These are phyloP conservation scores for Pezicula carpinea DNA, from an alignment of 2,329 filamentous ascomycete genomes.

Conservation along the genomic window DNA sequence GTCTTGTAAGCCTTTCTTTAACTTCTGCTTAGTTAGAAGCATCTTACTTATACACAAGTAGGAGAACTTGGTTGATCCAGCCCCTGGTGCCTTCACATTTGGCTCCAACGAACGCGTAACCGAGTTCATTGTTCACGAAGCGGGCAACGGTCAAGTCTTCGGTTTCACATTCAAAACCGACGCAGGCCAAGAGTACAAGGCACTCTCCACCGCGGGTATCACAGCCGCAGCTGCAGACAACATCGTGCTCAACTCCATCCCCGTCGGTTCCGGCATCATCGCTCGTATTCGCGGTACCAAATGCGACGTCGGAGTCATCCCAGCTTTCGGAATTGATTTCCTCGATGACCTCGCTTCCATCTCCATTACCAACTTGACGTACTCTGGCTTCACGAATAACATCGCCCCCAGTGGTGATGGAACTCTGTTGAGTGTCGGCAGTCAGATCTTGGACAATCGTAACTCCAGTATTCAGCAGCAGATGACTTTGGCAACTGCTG, in stretches of 20 bases:
- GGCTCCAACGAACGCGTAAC: neutral
- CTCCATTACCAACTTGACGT: neutral
- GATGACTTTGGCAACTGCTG: neutral
- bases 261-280: neutral
- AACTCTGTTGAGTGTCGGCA: neutral
- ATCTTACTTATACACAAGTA: neutral
- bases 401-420: neutral
- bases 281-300: neutral
- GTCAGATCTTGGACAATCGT: neutral
- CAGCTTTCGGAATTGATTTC: neutral
- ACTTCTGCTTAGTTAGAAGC: neutral
- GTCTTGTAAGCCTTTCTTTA: neutral
- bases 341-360: neutral
- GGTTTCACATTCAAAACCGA: slow-evolving; percentile 2
- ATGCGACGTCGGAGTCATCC: neutral
- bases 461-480: slow-evolving; percentile 1
- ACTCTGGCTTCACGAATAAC: neutral
- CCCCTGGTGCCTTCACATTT: neutral
- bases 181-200: neutral
- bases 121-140: neutral
- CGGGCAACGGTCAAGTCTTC: neutral
- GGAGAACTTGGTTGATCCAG: neutral
- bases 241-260: neutral
- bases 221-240: neutral
- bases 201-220: neutral